Evolutionary conservation across 345 rosid species (phyloP), one percentile per base, ranked within the genome.

Genomic region (Jatropha curcas): DNA sequence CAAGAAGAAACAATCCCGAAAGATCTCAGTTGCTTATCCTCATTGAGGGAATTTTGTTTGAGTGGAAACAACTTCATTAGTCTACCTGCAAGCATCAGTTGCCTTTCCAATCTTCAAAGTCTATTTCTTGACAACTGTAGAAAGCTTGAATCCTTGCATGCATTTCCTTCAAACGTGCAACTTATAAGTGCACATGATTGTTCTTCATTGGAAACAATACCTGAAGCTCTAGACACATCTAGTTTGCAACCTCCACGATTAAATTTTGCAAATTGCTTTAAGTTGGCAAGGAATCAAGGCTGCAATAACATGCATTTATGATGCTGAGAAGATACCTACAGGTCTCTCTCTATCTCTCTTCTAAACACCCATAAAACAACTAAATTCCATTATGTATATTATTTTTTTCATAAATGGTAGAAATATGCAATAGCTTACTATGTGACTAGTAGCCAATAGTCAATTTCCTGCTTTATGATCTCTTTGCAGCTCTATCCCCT

Each of bases 131-230:
- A 67, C 4, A 39, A 67, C 27, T 72, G 81, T 72, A 67, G 45
- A 63, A 59, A 43, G 62, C 81, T 77, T 72, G 41, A 60, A 39
- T 72, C 70, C 35, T 5, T 67, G 25, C 64, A 30, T 14, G 71
- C 45, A 55, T 46, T 66, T 67, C 76, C 81, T 19, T 34, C 76
- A 16, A 72, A 7, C 39, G 28, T 77, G 27, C 0, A 5, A n/a
- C 2, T 25, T 13, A 7, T 70, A 27, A 31, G 25, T 30, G 65
- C 64, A 27, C 56, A 62, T 3, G 65, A 35, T n/a, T 76, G 75
- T 34, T 17, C 53, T 27, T 57, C 77, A 28, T 27, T 68, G 39
- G 73, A 77, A 41, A 37, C 39, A 33, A 5, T 71, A 4, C 60
- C 76, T 19, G 67, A 48, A 31, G 28, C 53, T 25, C 1, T 34